Percentiles rank a stretch among this genome's conserved stretches.
Evolutionary conservation across 1,139 yeast genomes (phyloP).

Genomic region (Diutina rugosa): DNA sequence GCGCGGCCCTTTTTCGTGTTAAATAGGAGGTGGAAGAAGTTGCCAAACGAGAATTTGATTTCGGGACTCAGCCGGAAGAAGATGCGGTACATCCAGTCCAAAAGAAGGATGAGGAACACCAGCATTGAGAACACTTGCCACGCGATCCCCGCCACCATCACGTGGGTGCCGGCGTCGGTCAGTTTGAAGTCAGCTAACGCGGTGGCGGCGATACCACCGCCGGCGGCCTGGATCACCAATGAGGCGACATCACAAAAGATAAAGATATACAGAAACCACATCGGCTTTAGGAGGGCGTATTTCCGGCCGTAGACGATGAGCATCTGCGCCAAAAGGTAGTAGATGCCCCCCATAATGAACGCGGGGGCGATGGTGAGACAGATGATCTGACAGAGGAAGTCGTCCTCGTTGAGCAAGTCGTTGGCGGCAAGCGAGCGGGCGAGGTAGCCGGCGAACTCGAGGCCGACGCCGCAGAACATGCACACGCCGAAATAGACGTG

Average conservation of each 20-base stretch:
- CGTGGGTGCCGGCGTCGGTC: not conserved
- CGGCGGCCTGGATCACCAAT: conserved; percentile 22
- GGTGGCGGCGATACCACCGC: conserved; percentile 23
- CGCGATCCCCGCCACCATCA: conserved; percentile 2
- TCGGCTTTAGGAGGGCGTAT: conserved; percentile 16
- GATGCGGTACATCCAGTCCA: conserved; percentile 4
- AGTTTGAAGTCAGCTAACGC: conserved; percentile 8
- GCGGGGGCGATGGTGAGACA: conserved; percentile 26
- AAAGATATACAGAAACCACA: conserved; percentile 23
- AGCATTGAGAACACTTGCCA: conserved; percentile 2
- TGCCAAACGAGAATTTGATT: conserved; percentile 7
- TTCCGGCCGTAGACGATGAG: conserved; percentile 17
- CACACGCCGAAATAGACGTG: conserved; percentile 11
- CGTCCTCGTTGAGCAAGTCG: conserved; percentile 10
- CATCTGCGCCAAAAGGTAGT: conserved; percentile 22
- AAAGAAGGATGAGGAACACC: not conserved
- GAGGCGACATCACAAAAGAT: conserved; percentile 20
- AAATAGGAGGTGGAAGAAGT: conserved; percentile 10
- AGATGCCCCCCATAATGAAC: conserved; percentile 27
- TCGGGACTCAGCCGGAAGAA: conserved; percentile 11
- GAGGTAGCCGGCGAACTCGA: conserved; percentile 15
- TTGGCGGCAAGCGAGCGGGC: conserved; percentile 11
- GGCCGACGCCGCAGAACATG: conserved; percentile 9
- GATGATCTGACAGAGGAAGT: conserved; percentile 21
- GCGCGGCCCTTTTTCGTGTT: conserved; percentile 11